Evolutionary conservation across 345 rosid genomes (phyloP).

Genomic region (Syzygium aromaticum): DNA sequence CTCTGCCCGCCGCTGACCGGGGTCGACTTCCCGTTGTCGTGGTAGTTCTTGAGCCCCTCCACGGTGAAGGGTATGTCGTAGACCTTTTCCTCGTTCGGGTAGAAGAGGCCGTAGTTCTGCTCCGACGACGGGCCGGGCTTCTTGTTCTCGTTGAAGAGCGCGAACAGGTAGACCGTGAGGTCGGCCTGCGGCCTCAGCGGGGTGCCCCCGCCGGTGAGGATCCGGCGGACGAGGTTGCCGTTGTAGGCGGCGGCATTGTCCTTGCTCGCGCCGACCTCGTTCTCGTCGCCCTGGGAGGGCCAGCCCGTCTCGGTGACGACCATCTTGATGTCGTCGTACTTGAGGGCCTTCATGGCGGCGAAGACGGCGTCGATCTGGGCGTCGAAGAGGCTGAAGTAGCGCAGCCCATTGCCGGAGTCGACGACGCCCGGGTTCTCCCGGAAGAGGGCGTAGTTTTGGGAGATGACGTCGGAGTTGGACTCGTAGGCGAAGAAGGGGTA

Average conservation of each 20-base stretch:
- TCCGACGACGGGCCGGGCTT: constrained; percentile 83
- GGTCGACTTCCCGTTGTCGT: constrained; percentile 15
- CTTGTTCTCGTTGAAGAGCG: constrained; percentile 82
- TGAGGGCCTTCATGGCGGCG: constrained; percentile 72
- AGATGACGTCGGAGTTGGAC: constrained; percentile 83
- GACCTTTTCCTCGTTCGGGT: constrained; percentile 68
- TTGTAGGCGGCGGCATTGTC: constrained; percentile 80
- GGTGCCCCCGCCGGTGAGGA: constrained; percentile 82
- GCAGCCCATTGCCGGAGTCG: constrained; percentile 70
- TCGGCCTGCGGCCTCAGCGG: constrained; percentile 73
- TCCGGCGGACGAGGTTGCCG: constrained; percentile 75
- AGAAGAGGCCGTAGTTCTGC: constrained; percentile 89
- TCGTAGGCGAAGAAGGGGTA: constrained; percentile 95
- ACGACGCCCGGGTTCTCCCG: constrained; percentile 88
- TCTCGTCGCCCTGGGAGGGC: constrained; percentile 86
- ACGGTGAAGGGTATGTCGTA: constrained; percentile 68
- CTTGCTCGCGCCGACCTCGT: constrained; percentile 62
- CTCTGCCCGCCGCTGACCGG: constrained; percentile 16
- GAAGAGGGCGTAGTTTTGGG: constrained; percentile 80
- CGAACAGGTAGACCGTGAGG: constrained; percentile 85
- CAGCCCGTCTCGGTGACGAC: constrained; percentile 93
- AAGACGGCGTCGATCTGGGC: constrained; percentile 98
- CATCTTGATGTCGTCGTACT: constrained; percentile 58
- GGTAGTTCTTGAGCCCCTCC: constrained; percentile 47
- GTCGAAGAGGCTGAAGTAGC: constrained; percentile 82